phyloP scores from a whole-genome alignment of 148 eudicot species.

The Linanthus parryae region DNA sequence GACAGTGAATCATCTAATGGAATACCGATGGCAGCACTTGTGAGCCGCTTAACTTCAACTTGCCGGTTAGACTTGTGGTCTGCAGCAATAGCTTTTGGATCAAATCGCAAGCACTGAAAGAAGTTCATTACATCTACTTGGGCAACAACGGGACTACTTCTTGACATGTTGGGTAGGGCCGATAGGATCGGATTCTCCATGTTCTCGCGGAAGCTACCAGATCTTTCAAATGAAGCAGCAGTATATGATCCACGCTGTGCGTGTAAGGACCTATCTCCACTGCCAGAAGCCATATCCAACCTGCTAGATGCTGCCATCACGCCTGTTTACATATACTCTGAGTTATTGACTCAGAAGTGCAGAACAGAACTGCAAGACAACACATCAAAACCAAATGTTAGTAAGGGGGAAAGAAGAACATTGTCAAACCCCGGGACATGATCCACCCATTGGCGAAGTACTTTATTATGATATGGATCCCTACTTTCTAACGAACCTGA shows the following conservation, averaged over 20 bases:
- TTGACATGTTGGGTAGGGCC: conserved; percentile 55
- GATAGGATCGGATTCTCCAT: conserved; percentile 53
- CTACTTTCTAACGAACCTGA: no score
- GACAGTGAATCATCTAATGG: conserved; percentile 43
- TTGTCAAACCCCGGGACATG: no score
- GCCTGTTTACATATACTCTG: conserved; percentile 30
- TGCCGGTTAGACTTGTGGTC: conserved; percentile 38
- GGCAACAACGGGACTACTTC: conserved; percentile 43
- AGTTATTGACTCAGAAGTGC: conserved; percentile 29
- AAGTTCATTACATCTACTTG: conserved; percentile 49
- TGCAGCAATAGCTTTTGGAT: conserved; percentile 35
- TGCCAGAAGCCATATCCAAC: conserved; percentile 46
- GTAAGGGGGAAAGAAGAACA: no score
- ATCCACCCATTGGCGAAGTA: no score
- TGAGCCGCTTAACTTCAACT: conserved; percentile 39
- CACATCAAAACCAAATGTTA: no score
- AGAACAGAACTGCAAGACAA: conserved; percentile 34
- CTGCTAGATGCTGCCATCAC: conserved; percentile 64
- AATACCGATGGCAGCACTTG: conserved; percentile 40
- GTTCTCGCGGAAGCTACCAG: conserved; percentile 57
- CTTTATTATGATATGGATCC: no score
- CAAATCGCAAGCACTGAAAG: conserved; percentile 51
- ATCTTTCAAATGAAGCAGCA: conserved; percentile 47
- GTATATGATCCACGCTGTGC: conserved; percentile 42
- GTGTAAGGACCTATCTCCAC: conserved; percentile 51